These are phyloP conservation scores for Dendrobium huoshanense DNA, from an alignment of 106 monocot species.

Conservation along the genomic window DNA sequence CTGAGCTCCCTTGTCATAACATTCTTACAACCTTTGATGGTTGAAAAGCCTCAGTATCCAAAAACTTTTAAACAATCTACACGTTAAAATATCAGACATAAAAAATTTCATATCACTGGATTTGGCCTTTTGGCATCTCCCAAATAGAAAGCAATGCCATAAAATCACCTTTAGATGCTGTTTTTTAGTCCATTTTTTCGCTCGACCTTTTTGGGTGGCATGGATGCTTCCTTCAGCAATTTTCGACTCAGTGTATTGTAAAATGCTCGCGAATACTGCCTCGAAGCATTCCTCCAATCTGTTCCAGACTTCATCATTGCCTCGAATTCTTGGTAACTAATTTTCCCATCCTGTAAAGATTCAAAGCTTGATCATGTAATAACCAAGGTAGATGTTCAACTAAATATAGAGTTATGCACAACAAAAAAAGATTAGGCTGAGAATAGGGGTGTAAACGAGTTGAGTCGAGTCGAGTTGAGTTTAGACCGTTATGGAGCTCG, in stretches of 20 bases:
- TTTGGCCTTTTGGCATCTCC: not conserved
- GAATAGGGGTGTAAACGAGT: not conserved
- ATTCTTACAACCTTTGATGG: not conserved
- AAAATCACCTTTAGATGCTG: not conserved
- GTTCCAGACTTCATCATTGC: constrained; percentile 85
- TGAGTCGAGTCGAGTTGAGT: too few relatives aligned
- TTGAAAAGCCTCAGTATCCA: too few relatives aligned
- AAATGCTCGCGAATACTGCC: constrained; percentile 53
- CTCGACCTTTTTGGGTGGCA: not conserved
- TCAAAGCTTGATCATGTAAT: not conserved
- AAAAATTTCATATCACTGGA: too few relatives aligned
- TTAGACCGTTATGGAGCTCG: too few relatives aligned
- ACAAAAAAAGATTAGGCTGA: not conserved
- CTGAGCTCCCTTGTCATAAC: not conserved
- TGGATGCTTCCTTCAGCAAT: constrained; percentile 33
- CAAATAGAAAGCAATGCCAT: not conserved
- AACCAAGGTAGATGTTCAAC: not conserved
- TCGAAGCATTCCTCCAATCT: constrained; percentile 78
- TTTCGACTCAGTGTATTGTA: constrained; percentile 51
- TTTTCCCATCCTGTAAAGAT: constrained; percentile 64
- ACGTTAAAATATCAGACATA: not conserved
- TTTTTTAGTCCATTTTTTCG: not conserved
- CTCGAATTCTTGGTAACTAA: constrained; percentile 83
- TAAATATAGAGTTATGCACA: not conserved
- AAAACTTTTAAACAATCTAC: not conserved